Evolutionary conservation across 2,329 filamentous ascomycete species (phyloP).

Genomic region (Arthrobotrys conoides): DNA sequence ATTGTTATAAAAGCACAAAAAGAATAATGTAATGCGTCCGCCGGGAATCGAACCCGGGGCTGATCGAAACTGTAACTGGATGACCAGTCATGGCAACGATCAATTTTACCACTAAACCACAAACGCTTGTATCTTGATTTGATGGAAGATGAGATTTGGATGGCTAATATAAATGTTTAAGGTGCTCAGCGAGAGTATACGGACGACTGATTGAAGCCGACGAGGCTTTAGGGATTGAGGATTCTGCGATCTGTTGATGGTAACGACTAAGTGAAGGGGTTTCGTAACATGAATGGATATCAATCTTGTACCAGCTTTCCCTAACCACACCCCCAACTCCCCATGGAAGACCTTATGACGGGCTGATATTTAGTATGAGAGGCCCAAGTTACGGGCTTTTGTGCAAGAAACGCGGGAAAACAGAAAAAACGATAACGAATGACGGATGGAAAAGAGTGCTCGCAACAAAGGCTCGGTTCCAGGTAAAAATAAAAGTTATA

Average conservation of each 20-base stretch:
- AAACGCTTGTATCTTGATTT: constrained; percentile 48
- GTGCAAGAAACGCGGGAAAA: neutral
- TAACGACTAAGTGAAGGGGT: too few species aligned
- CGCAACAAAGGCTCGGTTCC: neutral
- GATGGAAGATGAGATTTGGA: neutral
- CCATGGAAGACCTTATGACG: too few species aligned
- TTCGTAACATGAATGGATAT: too few species aligned
- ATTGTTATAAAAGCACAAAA: neutral
- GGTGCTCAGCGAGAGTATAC: neutral
- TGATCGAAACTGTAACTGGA: constrained; percentile 33
- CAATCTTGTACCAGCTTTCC: too few species aligned
- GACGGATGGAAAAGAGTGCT: neutral
- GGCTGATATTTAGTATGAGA: neutral
- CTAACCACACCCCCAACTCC: too few species aligned
- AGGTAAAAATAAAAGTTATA: constrained; percentile 1
- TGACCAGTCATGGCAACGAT: constrained; percentile 50
- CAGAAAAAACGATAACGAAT: neutral
- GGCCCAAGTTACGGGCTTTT: neutral
- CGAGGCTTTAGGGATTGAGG: neutral
- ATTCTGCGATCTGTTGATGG: too few species aligned
- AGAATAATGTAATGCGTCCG: constrained; percentile 47
- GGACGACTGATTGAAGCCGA: neutral
- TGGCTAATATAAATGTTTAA: constrained; percentile 15
- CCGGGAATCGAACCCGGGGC: constrained; percentile 61
- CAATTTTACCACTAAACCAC: constrained; percentile 61